Conservation (phyloP, 202 grass and related monocot genomes). For the Cymbopogon flexuosus region DNA sequence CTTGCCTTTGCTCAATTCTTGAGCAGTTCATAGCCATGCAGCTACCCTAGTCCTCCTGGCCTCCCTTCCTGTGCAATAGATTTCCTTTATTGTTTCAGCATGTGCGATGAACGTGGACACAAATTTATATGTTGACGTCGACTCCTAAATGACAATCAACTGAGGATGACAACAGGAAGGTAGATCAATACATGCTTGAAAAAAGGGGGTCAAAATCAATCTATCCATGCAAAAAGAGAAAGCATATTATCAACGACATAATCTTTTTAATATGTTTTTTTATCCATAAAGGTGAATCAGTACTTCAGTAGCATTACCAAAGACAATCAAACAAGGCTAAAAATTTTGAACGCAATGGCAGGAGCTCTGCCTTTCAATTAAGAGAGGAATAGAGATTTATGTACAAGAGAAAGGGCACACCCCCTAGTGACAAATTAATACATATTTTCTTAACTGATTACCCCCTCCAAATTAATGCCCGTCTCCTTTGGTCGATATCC, state of each 20-base stretch:
- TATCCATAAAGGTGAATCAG: not conserved
- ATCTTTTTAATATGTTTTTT: not conserved
- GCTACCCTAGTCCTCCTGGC: slow-evolving; percentile 40
- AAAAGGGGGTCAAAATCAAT: slow-evolving; percentile 28
- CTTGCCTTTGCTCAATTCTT: slow-evolving; percentile 53
- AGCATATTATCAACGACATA: slow-evolving; percentile 19
- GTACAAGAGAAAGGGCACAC: too few species aligned
- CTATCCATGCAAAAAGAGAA: slow-evolving; percentile 22
- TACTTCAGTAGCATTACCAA: not conserved
- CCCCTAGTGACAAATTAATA: too few species aligned
- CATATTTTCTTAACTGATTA: too few species aligned
- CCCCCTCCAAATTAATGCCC: too few species aligned
- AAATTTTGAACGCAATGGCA: too few species aligned
- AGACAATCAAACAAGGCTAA: not conserved
- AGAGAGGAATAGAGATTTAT: too few species aligned
- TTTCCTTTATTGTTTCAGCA: slow-evolving; percentile 47
- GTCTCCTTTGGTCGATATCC: too few species aligned
- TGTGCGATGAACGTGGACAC: slow-evolving; percentile 34
- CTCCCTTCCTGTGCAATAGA: slow-evolving; percentile 41
- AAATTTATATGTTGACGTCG: slow-evolving; percentile 28
- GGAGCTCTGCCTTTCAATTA: too few species aligned
- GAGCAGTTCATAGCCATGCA: slow-evolving; percentile 31
- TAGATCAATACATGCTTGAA: slow-evolving; percentile 27
- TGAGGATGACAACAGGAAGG: slow-evolving; percentile 10
- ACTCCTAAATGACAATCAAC: slow-evolving; percentile 32